Evolutionary conservation across 345 rosid genomes (phyloP), one percentile per base, ranked within the genome.

Genomic region (Reutealis trisperma): DNA sequence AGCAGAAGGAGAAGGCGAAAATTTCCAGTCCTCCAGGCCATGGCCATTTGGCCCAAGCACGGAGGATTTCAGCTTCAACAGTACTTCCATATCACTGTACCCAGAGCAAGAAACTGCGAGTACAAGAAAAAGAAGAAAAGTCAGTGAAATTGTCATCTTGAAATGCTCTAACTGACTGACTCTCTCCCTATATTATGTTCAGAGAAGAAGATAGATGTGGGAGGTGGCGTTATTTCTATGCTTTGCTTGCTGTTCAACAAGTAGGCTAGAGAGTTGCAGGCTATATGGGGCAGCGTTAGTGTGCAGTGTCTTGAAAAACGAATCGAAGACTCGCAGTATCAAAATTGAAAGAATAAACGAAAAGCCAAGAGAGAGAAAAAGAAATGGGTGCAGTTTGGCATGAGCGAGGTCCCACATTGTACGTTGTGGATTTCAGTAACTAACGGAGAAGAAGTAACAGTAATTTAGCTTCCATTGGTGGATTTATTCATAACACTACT

Each of bases 11-110:
- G 89, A 85, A 30, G 77, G 0, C 1, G 92, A 83, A n/a, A 80
- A 66, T 47, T 19, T 24, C 99, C 99, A 95, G 78, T 95, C 90
- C 13, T 81, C 78, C 19, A 95, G 97, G 24, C 89, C 98, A 52
- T 84, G 16, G 61, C 86, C 89, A 1, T 77, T 81, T 0, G 74
- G 87, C n/a, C 89, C 94, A 51, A 64, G 72, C 90, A 95, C 75
- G 76, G 92, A 83, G 37, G 92, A 70, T 82, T 89, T 95, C 76
- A 93, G 87, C 84, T 79, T 89, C 70, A 91, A 77, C 30, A 95
- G 92, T 24, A 82, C 84, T 34, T 89, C 86, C 57, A 87, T 82
- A 74, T 93, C 98, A 75, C 74, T 74, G 85, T 80, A 71, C 2
- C 87, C 83, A 21, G 58, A 79, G 71, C 84, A 84, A 62, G 77